Evolutionary conservation across 2,329 filamentous ascomycete species (phyloP).

Genomic region (Cercospora sp.): DNA sequence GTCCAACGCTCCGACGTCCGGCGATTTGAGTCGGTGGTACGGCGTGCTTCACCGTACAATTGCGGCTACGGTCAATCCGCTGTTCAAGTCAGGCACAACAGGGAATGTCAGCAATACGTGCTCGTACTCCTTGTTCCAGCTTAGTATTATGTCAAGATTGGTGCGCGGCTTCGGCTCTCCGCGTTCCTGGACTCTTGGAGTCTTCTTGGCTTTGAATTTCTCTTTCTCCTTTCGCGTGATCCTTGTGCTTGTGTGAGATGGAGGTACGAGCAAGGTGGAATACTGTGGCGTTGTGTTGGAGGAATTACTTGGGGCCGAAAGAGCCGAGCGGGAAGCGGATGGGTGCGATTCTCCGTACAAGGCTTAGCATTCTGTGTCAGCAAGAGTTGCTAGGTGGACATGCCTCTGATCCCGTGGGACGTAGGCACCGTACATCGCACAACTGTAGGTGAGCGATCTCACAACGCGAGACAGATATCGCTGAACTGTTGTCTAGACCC

Average conservation of each 20-base stretch:
- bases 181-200: neutral
- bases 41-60: neutral
- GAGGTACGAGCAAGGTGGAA: neutral
- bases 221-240: neutral
- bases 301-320: neutral
- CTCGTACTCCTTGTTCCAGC: neutral
- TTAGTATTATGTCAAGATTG: neutral
- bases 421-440: no score
- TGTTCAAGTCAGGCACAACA: neutral
- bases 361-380: no score
- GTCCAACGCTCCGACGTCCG: neutral
- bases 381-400: no score
- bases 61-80: neutral
- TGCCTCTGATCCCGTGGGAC: no score
- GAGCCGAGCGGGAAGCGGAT: neutral
- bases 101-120: neutral
- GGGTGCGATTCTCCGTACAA: neutral
- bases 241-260: neutral
- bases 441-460: no score
- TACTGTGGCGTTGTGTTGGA: neutral
- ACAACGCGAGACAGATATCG: no score
- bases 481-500: no score
- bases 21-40: neutral
- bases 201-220: neutral
- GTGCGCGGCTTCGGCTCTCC: neutral